Evolutionary conservation across 306 rosid species (phyloP), one percentile per base, ranked within the genome.

Genomic region (Heteromeles arbutifolia): DNA sequence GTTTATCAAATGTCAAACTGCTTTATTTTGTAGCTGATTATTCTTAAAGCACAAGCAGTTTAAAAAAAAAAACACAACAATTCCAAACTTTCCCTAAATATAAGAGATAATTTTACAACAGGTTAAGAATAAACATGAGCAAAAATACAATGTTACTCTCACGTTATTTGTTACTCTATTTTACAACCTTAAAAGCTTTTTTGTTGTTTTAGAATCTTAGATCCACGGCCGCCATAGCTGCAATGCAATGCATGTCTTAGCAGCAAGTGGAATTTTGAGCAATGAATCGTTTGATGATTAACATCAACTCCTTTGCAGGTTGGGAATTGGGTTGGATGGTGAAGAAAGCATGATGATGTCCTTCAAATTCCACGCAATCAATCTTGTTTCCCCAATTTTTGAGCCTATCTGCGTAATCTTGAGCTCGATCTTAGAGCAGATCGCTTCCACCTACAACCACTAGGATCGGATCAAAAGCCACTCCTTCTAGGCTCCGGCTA

Each of bases 271-370:
- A 78, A 79, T 89, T 37, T 74, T 86, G 69, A n/a, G 82, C 73
- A 4, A 91, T 41, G 81, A 93, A 91, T 3, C 77, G 82, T 54
- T 87, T 87, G 77, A 93, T 67, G 41, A 80, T 8, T 4, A 68
- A 41, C 98, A 91, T 93, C 84, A 89, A 79, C 56, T 74, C 43
- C 4, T 82, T 82, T 22, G 93, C 70, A 29, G 85, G 84, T 52
- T 88, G 81, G 4, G 94, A 86, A 29, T 85, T 54, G 11, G 98
- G 98, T 82, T 87, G 50, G 63, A 91, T 48, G 45, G 97, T 87
- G 84, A 93, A 89, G 87, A 93, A 93, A 1, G 96, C 98, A 69
- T 93, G 98, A 52, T 90, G 97, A 52, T 83, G 65, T 65, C 96
- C 97, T 79, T 88, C 89, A 83, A 91, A 93, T 74, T 88, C 92